These are phyloP conservation scores for Phaeosphaeria sp. DNA, from an alignment of 2,329 filamentous ascomycete species.

Conservation along the genomic window DNA sequence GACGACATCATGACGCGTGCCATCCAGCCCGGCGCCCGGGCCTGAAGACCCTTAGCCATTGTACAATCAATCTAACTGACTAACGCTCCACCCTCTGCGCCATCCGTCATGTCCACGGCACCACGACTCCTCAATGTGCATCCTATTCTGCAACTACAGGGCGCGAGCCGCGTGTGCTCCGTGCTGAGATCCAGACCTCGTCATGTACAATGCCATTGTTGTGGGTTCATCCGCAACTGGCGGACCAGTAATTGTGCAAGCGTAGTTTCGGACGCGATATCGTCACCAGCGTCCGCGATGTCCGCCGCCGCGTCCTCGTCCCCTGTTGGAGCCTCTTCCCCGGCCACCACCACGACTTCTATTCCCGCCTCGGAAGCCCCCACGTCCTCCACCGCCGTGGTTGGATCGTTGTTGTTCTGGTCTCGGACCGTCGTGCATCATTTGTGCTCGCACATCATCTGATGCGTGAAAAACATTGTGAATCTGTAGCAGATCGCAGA, in stretches of 20 bases:
- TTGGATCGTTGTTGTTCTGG: conserved; percentile 33
- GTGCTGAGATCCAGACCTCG: conserved; percentile 13
- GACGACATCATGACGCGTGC: conserved; percentile 29
- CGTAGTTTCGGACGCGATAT: not conserved
- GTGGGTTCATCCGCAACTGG: not conserved
- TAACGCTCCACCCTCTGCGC: conserved; percentile 11
- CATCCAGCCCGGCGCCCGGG: conserved; percentile 11
- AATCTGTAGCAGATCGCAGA: conserved; percentile 80
- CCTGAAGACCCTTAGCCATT: conserved; percentile 21
- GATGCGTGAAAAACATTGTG: conserved; percentile 76
- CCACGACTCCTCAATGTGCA: conserved; percentile 15
- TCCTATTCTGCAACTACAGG: conserved; percentile 11
- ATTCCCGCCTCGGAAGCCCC: conserved; percentile 35
- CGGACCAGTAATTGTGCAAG: not conserved
- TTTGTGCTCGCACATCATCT: conserved; percentile 66
- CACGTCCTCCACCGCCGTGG: conserved; percentile 32
- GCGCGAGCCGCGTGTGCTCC: conserved; percentile 26
- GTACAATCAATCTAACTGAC: not conserved
- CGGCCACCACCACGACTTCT: conserved; percentile 32
- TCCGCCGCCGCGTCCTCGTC: conserved; percentile 32
- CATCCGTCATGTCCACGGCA: conserved; percentile 27
- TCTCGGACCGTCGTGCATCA: conserved; percentile 39
- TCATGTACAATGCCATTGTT: conserved; percentile 13
- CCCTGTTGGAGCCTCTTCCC: conserved; percentile 25
- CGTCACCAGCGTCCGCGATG: conserved; percentile 35